A percentile compares a stretch with the other conserved stretches of the same genome.
Conservation (phyloP, 75 land plant genomes). For the Azolla pinnata region DNA sequence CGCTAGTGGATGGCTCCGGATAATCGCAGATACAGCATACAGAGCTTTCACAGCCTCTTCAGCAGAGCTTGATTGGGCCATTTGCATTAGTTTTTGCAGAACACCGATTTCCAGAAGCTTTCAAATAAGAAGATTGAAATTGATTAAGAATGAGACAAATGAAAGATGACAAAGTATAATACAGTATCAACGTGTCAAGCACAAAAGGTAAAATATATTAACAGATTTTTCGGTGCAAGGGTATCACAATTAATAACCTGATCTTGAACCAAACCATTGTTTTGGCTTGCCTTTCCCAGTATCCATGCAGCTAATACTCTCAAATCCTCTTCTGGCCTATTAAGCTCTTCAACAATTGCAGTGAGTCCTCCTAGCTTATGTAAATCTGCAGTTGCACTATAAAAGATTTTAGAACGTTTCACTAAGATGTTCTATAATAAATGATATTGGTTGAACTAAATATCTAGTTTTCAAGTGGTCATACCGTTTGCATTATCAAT, state of each 20-base stretch:
- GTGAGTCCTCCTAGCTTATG: constrained; percentile 79
- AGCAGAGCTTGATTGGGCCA: constrained; percentile 46
- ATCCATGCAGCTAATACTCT: constrained; percentile 81
- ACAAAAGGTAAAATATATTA: too few relatives aligned
- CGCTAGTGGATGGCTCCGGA: constrained; percentile 61
- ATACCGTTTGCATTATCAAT: constrained; percentile 90
- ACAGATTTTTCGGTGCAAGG: too few relatives aligned
- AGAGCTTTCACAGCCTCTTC: constrained; percentile 90
- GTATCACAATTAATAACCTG: too few relatives aligned
- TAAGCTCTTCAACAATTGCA: constrained; percentile 51
- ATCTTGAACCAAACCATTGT: constrained; percentile 74
- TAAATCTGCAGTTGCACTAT: constrained; percentile 45
- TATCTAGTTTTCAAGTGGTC: background rate
- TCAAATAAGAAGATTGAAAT: too few relatives aligned
- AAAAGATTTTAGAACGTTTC: background rate
- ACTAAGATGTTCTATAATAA: background rate
- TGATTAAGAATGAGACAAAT: too few relatives aligned
- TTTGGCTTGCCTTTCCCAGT: constrained; percentile 91
- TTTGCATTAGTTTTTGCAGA: constrained; percentile 55
- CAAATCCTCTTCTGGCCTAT: constrained; percentile 49
- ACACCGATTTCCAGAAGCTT: constrained; percentile 63
- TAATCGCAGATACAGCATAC: constrained; percentile 82
- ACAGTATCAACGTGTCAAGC: too few relatives aligned
- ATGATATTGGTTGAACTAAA: background rate
- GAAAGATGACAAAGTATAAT: too few relatives aligned